Percentiles rank a stretch among this genome's conserved stretches.
These are phyloP conservation scores for Mangifera indica DNA, from an alignment of 345 rosid genomes.

Conservation along the genomic window DNA sequence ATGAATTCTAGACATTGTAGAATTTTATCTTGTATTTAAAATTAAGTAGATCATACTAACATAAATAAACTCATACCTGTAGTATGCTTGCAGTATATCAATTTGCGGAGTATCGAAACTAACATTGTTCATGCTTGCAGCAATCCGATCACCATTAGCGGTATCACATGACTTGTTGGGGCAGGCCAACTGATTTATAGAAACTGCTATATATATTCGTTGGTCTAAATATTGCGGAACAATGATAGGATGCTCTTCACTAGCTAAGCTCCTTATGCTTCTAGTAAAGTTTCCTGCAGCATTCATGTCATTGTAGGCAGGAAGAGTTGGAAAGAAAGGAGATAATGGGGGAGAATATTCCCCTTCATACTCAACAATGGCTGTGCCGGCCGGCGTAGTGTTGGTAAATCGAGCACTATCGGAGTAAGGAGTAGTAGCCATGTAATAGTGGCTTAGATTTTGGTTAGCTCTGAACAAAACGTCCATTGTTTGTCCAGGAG, in stretches of 20 bases:
- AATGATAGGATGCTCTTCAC: conserved; percentile 21
- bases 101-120: conserved; percentile 30
- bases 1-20: too few relatives aligned
- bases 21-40: too few relatives aligned
- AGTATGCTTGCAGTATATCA: conserved; percentile 44
- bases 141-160: conserved; percentile 14
- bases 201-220: conserved; percentile 19
- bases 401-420: background rate
- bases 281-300: conserved; percentile 10
- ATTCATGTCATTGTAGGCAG: background rate
- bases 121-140: conserved; percentile 50
- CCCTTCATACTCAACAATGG: conserved; percentile 35
- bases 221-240: conserved; percentile 33
- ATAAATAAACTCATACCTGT: conserved; percentile 21
- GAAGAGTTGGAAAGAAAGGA: conserved; percentile 22
- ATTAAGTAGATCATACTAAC: too few relatives aligned
- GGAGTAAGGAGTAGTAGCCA: conserved; percentile 20
- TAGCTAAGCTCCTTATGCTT: conserved; percentile 26
- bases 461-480: conserved; percentile 30
- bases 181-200: background rate
- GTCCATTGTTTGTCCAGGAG: conserved; percentile 43
- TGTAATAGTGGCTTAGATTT: conserved; percentile 32
- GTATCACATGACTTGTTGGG: too few relatives aligned
- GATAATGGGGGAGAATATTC: conserved; percentile 9
- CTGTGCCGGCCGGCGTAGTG: conserved; percentile 14